Evolutionary conservation across 768 basidiomycete species (phyloP), one percentile per base, ranked within the genome.

Genomic region (Podaxis sp.): DNA sequence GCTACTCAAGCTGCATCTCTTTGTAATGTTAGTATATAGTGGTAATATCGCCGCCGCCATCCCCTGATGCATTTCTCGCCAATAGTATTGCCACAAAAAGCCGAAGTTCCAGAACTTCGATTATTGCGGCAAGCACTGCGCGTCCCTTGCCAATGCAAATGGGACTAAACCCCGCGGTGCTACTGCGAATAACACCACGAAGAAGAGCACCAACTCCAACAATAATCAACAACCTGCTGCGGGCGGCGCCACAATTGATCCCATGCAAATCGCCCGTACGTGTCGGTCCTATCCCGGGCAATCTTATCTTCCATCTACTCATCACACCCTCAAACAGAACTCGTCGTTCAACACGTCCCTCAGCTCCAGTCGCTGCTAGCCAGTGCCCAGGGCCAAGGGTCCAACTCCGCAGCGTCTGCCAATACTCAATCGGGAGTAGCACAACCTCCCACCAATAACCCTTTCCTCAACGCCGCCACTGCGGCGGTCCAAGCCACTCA

Each of bases 91-190:
- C 67, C 81, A 84, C 64, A 78, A 79, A 68, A 84, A 82, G 63
- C 84, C 85, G 4, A 89, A 86, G 71, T 85, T 80, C 67, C 81
- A 78, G 65, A 79, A 76, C 65, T 83, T 84, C 66, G 81, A 84
- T 55, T 89, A 80, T 66, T 89, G 88, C 63, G 84, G 88, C 59
- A 85, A 86, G 77, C 84, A 81, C 57, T 88, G 87, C 66, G 86
- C 85, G 17, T 70, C 78, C 15, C 63, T 78, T 54, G 86, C 85
- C 22, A 73, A 72, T 33, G 68, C 73, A 11, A 66, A 64, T n/a
- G 71, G 69, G 4, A 72, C 67, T 25, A 59, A 59, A 24, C 61
- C 43, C 9, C 66, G 50, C 56, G 64, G 43, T 62, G 58, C 61
- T 3, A 61, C 62, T 38, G 36, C 66, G 66, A 62, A 64, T 61